Evolutionary conservation across 2,329 filamentous ascomycete genomes (phyloP), one percentile per base, ranked within the genome.

Genomic region (Aspergillus quadrilineatus): DNA sequence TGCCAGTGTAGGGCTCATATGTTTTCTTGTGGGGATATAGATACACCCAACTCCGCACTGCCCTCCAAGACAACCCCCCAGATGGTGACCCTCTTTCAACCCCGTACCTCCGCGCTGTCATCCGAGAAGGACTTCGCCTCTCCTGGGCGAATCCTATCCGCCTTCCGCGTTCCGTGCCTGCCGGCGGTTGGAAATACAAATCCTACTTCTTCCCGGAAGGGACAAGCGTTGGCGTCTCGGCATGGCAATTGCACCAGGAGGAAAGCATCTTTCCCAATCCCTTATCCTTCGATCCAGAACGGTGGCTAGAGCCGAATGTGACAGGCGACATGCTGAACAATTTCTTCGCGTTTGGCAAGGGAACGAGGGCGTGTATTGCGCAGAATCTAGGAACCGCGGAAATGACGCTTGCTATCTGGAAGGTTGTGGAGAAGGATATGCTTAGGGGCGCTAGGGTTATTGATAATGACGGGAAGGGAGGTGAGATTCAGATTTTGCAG

Each of bases 81-180:
- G 9, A 51, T 2, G 57, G 54, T n/a, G 51, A 47, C 2, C 69
- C 72, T 47, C 59, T 53, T 12, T 53, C 41, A 66, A 73, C 59
- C 4, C 71, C 75, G 0, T 82, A 80, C 58, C 76, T 83, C 4
- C 73, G 76, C 14, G 79, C 73, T 0, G 78, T 82, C 2, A 65
- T 83, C 39, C 77, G 75, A 50, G 81, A 83, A 73, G 75, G 73
- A 1, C 73, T 83, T 1, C 74, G 81, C 10, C 67, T 84, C 46
- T 77, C 75, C 57, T 75, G 80, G 74, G 79, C 81, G 0, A 83
- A 82, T 49, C 80, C 80, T 0, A 79, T 75, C 8, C 74, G 79
- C 1, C 70, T 83, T 5, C 79, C 80, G 1, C 78, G 79, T 6
- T 65, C 77, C 6, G 79, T 82, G 1, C 79, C 80, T 0, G 54